Evolutionary conservation across 495 filamentous ascomycete species (phyloP).

Genomic region (Amphirosellinia nigrospora): DNA sequence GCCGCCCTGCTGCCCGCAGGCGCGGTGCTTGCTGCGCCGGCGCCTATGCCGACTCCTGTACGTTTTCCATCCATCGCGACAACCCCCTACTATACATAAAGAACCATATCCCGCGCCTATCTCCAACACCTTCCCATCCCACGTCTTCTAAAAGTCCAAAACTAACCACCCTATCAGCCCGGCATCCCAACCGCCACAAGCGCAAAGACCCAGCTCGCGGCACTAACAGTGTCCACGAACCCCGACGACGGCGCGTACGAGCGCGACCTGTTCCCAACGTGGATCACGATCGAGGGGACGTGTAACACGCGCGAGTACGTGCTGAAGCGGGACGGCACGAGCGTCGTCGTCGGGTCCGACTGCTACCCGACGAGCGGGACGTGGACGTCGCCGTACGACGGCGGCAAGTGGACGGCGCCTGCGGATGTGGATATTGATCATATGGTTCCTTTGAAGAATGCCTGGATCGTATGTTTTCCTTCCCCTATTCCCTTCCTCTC

Average conservation of each 20-base stretch:
- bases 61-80: too few relatives aligned
- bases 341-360: constrained; percentile 54
- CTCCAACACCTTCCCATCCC: background rate
- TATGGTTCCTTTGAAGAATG: constrained; percentile 74
- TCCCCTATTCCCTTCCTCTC: background rate
- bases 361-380: constrained; percentile 65
- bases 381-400: constrained; percentile 73
- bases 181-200: constrained; percentile 62
- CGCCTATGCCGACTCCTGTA: constrained; percentile 31
- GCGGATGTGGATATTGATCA: constrained; percentile 79
- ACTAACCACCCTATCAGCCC: constrained; percentile 44
- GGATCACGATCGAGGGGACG: constrained; percentile 65
- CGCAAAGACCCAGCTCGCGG: constrained; percentile 61
- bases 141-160: background rate
- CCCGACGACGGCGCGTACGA: constrained; percentile 61
- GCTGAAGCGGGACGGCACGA: constrained; percentile 69
- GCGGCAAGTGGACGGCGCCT: constrained; percentile 67
- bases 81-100: too few relatives aligned
- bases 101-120: background rate
- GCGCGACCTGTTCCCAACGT: constrained; percentile 70
- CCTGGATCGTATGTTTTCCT: constrained; percentile 64
- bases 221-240: constrained; percentile 59
- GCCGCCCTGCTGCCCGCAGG: constrained; percentile 31
- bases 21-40: constrained; percentile 40
- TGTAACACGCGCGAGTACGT: constrained; percentile 71